phyloP scores from a whole-genome alignment of 2,329 filamentous ascomycete genomes.

The Endothia cerciana region DNA sequence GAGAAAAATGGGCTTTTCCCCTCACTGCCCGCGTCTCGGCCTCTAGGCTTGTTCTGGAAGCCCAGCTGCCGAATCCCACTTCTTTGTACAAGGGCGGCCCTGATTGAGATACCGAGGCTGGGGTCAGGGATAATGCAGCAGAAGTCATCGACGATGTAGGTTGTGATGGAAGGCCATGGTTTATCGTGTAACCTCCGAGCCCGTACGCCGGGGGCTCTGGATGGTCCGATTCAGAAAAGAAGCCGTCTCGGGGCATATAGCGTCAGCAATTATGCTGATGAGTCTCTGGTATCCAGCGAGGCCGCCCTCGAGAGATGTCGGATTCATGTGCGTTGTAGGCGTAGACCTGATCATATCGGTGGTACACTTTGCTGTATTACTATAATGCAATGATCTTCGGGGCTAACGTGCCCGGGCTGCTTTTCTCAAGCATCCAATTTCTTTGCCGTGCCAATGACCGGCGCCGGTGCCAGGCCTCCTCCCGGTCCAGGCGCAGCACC shows the following conservation, averaged over 20 bases:
- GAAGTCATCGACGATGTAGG: background rate
- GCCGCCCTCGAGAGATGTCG: no score
- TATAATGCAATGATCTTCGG: background rate
- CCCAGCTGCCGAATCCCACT: background rate
- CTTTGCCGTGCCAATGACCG: slow-evolving; percentile 2
- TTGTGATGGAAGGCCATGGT: background rate
- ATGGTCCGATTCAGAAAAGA: background rate
- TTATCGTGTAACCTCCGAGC: background rate
- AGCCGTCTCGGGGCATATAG: no score
- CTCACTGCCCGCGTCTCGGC: background rate
- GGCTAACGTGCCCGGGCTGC: background rate
- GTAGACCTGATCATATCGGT: background rate
- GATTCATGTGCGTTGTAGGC: background rate
- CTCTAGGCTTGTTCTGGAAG: background rate
- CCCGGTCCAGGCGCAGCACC: background rate
- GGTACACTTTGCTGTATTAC: background rate
- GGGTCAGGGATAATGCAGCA: background rate
- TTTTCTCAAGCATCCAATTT: slow-evolving; percentile 19
- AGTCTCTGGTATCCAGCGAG: no score
- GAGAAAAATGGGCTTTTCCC: background rate
- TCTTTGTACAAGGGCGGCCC: background rate
- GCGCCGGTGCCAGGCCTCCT: background rate
- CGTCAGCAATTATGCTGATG: no score
- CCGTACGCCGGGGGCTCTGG: background rate
- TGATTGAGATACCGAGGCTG: background rate